These are phyloP conservation scores for Lentithecium fluviatile DNA, from an alignment of 495 filamentous ascomycete genomes.

Conservation along the genomic window DNA sequence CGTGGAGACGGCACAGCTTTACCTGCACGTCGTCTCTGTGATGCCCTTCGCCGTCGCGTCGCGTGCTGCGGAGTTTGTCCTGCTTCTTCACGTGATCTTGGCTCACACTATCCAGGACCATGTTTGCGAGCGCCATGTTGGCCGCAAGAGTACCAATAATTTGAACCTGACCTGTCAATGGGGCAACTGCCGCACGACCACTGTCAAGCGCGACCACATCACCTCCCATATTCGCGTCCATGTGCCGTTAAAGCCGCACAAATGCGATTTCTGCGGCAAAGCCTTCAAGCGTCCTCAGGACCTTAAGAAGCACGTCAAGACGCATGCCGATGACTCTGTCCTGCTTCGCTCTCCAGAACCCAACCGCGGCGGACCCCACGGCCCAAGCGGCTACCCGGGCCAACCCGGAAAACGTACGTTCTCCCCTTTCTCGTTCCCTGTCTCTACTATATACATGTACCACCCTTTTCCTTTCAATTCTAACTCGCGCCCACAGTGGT, in stretches of 20 bases:
- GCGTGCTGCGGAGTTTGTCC: slow-evolving; percentile 15
- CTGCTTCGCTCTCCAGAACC: slow-evolving; percentile 75
- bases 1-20: too few relatives aligned
- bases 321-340: slow-evolving; percentile 97
- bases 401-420: slow-evolving; percentile 57
- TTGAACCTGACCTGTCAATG: slow-evolving; percentile 96
- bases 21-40: not conserved
- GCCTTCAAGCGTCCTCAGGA: slow-evolving; percentile 99
- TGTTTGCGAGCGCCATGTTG: slow-evolving; percentile 97
- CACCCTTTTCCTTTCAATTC: slow-evolving; percentile 29
- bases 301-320: slow-evolving; percentile 99
- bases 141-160: slow-evolving; percentile 98
- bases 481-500: slow-evolving; percentile 39
- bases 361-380: slow-evolving; percentile 46
- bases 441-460: slow-evolving; percentile 11
- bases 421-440: slow-evolving; percentile 18
- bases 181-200: slow-evolving; percentile 93
- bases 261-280: slow-evolving; percentile 97
- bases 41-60: not conserved
- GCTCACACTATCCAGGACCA: slow-evolving; percentile 68
- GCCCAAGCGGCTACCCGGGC: slow-evolving; percentile 56
- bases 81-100: slow-evolving; percentile 31
- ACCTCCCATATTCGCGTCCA: slow-evolving; percentile 99
- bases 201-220: slow-evolving; percentile 99
- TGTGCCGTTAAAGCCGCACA: slow-evolving; percentile 96